phyloP scores from a whole-genome alignment of 371 early-diverging fungal species.

The Actinomucor elegans region DNA sequence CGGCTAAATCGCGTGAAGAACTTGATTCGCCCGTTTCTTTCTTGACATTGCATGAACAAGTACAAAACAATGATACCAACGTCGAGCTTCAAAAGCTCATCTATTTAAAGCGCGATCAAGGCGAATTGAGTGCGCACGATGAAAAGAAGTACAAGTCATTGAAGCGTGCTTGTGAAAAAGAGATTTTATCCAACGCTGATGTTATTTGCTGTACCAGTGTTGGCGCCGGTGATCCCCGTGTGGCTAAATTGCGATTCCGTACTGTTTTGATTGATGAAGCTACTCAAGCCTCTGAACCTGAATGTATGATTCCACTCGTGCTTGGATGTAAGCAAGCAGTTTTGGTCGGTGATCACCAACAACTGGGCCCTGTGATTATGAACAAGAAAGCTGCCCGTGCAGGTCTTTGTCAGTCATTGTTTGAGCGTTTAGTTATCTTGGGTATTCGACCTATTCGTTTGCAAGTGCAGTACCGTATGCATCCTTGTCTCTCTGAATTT shows the following conservation, averaged over 20 bases:
- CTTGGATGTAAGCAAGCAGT: constrained; percentile 95
- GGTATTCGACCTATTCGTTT: constrained; percentile 93
- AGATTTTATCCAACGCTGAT: constrained; percentile 91
- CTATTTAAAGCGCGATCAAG: constrained; percentile 82
- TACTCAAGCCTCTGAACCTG: constrained; percentile 97
- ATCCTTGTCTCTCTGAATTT: constrained; percentile 96
- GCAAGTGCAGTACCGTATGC: constrained; percentile 99
- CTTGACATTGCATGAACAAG: constrained; percentile 94
- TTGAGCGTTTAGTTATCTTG: constrained; percentile 94
- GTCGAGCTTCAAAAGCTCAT: constrained; percentile 91
- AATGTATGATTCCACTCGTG: constrained; percentile 96
- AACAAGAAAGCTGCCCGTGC: constrained; percentile 95
- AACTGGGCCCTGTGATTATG: constrained; percentile 97
- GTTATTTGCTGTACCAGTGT: constrained; percentile 98
- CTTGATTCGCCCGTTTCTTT: constrained; percentile 90
- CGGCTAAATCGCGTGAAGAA: constrained; percentile 94
- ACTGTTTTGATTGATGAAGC: constrained; percentile 98
- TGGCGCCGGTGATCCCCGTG: constrained; percentile 96
- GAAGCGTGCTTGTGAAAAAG: constrained; percentile 82
- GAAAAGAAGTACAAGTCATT: constrained; percentile 83
- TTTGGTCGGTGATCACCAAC: constrained; percentile 99
- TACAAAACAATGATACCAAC: constrained; percentile 88
- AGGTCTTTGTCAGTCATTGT: constrained; percentile 94
- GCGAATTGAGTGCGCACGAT: constrained; percentile 87
- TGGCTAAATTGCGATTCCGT: constrained; percentile 85